Evolutionary conservation across 345 rosid species (phyloP).

Genomic region (Lepidium didymum): DNA sequence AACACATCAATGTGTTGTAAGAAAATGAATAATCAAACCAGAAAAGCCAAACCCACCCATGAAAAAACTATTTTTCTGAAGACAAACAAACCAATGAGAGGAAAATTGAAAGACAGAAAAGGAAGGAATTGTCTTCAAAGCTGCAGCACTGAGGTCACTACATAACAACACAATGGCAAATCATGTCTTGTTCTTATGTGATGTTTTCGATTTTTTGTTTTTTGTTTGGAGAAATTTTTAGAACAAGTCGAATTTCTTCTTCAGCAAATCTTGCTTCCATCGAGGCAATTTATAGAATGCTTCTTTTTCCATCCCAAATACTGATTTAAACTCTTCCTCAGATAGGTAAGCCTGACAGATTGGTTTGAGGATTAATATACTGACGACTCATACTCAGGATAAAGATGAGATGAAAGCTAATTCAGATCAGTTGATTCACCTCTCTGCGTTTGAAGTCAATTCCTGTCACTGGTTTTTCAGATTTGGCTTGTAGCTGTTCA

Average conservation of each 20-base stretch:
- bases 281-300: constrained; percentile 66
- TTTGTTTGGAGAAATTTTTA: constrained; percentile 19
- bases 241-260: constrained; percentile 71
- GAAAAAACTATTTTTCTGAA: not conserved
- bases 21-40: constrained; percentile 11
- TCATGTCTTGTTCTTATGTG: constrained; percentile 1
- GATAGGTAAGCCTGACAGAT: constrained; percentile 61
- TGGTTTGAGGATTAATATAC: not conserved
- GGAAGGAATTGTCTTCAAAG: constrained; percentile 2
- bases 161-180: not conserved
- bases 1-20: constrained; percentile 10
- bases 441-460: constrained; percentile 86
- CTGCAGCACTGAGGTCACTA: constrained; percentile 10
- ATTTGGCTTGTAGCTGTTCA: constrained; percentile 67
- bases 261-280: constrained; percentile 92
- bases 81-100: not conserved
- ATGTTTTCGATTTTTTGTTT: no score
- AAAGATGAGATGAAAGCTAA: not conserved
- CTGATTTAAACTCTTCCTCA: constrained; percentile 60
- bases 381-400: not conserved
- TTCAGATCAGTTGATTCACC: constrained; percentile 34
- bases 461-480: constrained; percentile 76
- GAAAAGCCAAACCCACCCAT: constrained; percentile 17
- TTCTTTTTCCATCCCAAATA: constrained; percentile 65
- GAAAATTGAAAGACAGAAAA: no score